Base-by-base conservation (phyloP, 2,329 filamentous ascomycete species). In the Xylariaceae sp. region DNA sequence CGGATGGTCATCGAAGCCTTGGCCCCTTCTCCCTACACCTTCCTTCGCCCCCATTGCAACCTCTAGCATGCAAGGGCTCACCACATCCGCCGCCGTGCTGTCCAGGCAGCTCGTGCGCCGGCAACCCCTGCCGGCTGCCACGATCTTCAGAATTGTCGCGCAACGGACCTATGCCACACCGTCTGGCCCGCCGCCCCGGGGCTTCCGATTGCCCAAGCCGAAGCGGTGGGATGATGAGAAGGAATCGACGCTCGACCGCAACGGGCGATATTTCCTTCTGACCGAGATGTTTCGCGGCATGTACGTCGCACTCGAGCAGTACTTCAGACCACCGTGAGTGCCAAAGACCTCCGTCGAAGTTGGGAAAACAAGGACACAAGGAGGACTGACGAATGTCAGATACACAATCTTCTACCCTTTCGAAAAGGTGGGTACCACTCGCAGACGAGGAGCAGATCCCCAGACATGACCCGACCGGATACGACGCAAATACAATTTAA, bases 371-470 rank as follows among this genome's bases (percentile, higher is more conserved):
- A 30, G 32, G 16, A n/a, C n/a, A n/a, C n/a, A n/a, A 15, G 21
- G 47, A 29, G 37, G 5, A 6, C 45, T 61, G 42, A 65, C 49
- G 8, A 64, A 22, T 50, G 5, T 26, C 67, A 96, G 92, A 66
- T 96, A 97, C 75, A 99, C 94, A 47, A 99, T 99, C 70, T 96
- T 85, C 79, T 99, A 99, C 71, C 94, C 94, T 41, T 99, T 96
- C 74, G 94, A 99, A 73, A 99, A 99, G 80, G 81, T 84, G 74
- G 47, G 68, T 67, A 36, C 30, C 13, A 10, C 5, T 12, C 19
- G 26, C 34, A 22, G n/a, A n/a, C 18, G 9, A 13, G 34, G 3
- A 37, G 10, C 37, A 51, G 18, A 29, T 32, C 8, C n/a, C 15
- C 22, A 57, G 16, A 39, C 18, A 34, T 12, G 30, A 34, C 32